Evolutionary conservation across 140 eudicot species (phyloP).

Genomic region (Artemisia princeps): DNA sequence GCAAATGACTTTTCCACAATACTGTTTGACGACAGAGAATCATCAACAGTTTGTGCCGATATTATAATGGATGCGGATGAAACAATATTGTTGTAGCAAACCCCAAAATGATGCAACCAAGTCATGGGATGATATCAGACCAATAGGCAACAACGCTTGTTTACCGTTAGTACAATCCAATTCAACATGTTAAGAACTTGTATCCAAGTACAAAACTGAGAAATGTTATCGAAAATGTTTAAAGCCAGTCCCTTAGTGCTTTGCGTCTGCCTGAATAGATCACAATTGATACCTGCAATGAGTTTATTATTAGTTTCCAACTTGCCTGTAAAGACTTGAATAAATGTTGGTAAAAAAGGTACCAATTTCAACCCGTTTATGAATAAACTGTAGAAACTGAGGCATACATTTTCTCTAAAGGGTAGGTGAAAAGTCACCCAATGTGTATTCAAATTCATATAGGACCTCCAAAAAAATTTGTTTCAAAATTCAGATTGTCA

Average conservation of each 20-base stretch:
- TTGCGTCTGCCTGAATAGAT: constrained; percentile 17
- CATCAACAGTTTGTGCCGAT: not conserved
- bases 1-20: no score
- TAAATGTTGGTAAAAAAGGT: no score
- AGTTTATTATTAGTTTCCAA: not conserved
- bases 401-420: no score
- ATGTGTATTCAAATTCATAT: no score
- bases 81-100: not conserved
- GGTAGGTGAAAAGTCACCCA: no score
- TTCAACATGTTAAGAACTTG: constrained; percentile 11
- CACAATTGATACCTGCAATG: constrained; percentile 18
- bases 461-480: no score
- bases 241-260: constrained; percentile 10
- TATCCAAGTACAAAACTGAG: constrained; percentile 22
- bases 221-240: constrained; percentile 19
- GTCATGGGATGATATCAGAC: constrained; percentile 14
- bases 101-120: not conserved
- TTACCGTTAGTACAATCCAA: constrained; percentile 7
- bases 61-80: not conserved
- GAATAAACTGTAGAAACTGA: no score
- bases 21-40: no score
- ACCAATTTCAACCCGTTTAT: not conserved
- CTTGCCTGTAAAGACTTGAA: not conserved
- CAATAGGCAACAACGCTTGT: constrained; percentile 14
- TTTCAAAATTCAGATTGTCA: no score